These are phyloP conservation scores for Cordyceps cateniannulata DNA, from an alignment of 2,329 filamentous ascomycete genomes.

Conservation along the genomic window DNA sequence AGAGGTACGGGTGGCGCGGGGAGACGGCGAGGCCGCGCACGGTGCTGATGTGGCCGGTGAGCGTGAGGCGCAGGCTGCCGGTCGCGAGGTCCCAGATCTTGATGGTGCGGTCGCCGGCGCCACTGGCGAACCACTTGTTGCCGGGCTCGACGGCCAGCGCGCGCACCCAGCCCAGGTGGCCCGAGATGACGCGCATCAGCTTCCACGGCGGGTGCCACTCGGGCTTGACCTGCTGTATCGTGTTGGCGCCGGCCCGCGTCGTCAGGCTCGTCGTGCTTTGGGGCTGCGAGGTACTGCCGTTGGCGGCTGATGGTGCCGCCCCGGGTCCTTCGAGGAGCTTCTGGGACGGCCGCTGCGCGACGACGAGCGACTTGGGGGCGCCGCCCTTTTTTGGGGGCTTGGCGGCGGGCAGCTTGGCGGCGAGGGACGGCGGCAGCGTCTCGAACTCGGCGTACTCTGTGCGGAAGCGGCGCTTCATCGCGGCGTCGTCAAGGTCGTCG, in stretches of 20 bases:
- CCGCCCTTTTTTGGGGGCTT: slow-evolving; percentile 26
- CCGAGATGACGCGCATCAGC: slow-evolving; percentile 93
- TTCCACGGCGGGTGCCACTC: slow-evolving; percentile 99
- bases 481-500: slow-evolving; percentile 27
- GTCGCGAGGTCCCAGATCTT: slow-evolving; percentile 98
- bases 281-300: slow-evolving; percentile 20
- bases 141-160: slow-evolving; percentile 86
- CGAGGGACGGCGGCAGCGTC: slow-evolving; percentile 69
- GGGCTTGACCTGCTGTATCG: slow-evolving; percentile 54
- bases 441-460: slow-evolving; percentile 73
- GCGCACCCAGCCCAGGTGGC: slow-evolving; percentile 92
- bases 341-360: slow-evolving; percentile 25
- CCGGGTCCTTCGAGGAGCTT: slow-evolving; percentile 36
- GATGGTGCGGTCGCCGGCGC: slow-evolving; percentile 91
- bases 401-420: slow-evolving; percentile 64
- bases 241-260: slow-evolving; percentile 20
- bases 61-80: slow-evolving; percentile 73
- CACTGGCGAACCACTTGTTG: slow-evolving; percentile 96
- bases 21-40: slow-evolving; percentile 89
- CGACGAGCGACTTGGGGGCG: slow-evolving; percentile 38
- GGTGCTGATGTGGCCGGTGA: slow-evolving; percentile 92
- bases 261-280: slow-evolving; percentile 28
- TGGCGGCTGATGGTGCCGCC: slow-evolving; percentile 33
- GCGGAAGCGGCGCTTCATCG: slow-evolving; percentile 46
- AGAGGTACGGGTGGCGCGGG: slow-evolving; percentile 89